phyloP scores from a whole-genome alignment of 2,329 filamentous ascomycete species.

The Aspergillus ibericus region DNA sequence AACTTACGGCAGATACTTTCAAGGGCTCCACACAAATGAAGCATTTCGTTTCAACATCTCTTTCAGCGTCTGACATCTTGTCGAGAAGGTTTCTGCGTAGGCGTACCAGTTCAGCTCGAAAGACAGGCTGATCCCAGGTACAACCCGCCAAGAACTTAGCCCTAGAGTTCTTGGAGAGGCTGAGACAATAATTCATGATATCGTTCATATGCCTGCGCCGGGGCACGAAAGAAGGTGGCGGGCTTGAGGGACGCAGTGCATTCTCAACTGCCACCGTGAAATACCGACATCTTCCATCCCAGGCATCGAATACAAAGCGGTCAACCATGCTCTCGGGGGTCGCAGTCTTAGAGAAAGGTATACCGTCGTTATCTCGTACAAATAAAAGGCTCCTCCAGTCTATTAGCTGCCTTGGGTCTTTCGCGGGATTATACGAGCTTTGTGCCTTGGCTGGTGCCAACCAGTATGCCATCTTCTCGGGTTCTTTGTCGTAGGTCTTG shows the following conservation, averaged over 20 bases:
- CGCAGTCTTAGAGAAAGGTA: slow-evolving; percentile 48
- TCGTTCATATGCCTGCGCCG: slow-evolving; percentile 53
- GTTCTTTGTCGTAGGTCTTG: slow-evolving; percentile 70
- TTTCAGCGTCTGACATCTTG: slow-evolving; percentile 56
- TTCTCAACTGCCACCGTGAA: slow-evolving; percentile 47
- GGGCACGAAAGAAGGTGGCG: slow-evolving; percentile 34
- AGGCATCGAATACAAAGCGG: slow-evolving; percentile 57
- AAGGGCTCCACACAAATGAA: slow-evolving; percentile 77
- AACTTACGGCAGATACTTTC: slow-evolving; percentile 70
- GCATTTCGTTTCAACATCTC: slow-evolving; percentile 52
- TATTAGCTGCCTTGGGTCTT: slow-evolving; percentile 32
- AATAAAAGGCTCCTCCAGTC: slow-evolving; percentile 44
- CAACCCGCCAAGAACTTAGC: slow-evolving; percentile 50
- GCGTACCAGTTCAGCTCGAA: slow-evolving; percentile 71
- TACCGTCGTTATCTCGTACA: slow-evolving; percentile 42
- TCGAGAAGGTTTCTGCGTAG: slow-evolving; percentile 84
- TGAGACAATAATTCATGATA: slow-evolving; percentile 83
- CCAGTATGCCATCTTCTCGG: slow-evolving; percentile 75
- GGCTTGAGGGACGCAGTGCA: slow-evolving; percentile 33
- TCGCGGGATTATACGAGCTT: slow-evolving; percentile 2
- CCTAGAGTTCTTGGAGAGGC: slow-evolving; percentile 66
- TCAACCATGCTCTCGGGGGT: slow-evolving; percentile 44
- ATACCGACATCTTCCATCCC: slow-evolving; percentile 60
- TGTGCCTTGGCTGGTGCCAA: slow-evolving; percentile 60
- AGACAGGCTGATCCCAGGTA: slow-evolving; percentile 73